Evolutionary conservation across 2,329 filamentous ascomycete species (phyloP).

Genomic region (Fusarium sp.): DNA sequence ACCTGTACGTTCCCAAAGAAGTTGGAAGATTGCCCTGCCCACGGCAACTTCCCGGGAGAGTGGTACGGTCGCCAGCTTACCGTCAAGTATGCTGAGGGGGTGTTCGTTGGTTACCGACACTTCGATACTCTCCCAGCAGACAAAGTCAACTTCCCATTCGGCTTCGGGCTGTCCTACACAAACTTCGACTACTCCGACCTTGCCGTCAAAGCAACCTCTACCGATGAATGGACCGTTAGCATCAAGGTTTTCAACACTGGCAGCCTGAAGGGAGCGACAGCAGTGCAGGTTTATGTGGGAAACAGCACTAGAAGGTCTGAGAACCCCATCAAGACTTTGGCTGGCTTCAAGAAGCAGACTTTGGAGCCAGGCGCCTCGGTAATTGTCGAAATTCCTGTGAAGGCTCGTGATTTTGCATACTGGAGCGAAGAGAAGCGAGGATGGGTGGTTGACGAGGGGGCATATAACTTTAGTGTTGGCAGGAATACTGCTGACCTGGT

Average conservation of each 20-base stretch:
- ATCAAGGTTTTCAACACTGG: slow-evolving; percentile 73
- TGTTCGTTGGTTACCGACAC: slow-evolving; percentile 78
- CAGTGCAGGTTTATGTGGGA: slow-evolving; percentile 70
- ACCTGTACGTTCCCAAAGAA: slow-evolving; percentile 74
- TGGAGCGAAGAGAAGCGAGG: too few species aligned
- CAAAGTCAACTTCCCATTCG: slow-evolving; percentile 76
- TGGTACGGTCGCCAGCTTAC: slow-evolving; percentile 62
- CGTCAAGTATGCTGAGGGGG: slow-evolving; percentile 77
- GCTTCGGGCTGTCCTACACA: slow-evolving; percentile 63
- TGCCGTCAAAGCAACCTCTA: slow-evolving; percentile 51
- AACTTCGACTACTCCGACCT: slow-evolving; percentile 74
- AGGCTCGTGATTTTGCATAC: too few species aligned
- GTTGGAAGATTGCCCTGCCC: slow-evolving; percentile 75
- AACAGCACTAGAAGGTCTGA: too few species aligned
- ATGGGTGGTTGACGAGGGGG: too few species aligned
- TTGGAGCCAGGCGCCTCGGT: too few species aligned
- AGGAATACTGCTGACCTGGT: too few species aligned
- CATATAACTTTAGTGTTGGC: too few species aligned
- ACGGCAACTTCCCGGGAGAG: slow-evolving; percentile 73
- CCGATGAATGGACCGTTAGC: slow-evolving; percentile 61
- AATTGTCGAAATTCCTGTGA: too few species aligned
- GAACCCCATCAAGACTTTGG: too few species aligned
- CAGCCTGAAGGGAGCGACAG: slow-evolving; percentile 62
- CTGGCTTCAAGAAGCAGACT: too few species aligned
- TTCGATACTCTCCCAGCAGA: slow-evolving; percentile 72